phyloP scores from a whole-genome alignment of 352 stramenopile species.

The Globisporangium rhizosaccharum region DNA sequence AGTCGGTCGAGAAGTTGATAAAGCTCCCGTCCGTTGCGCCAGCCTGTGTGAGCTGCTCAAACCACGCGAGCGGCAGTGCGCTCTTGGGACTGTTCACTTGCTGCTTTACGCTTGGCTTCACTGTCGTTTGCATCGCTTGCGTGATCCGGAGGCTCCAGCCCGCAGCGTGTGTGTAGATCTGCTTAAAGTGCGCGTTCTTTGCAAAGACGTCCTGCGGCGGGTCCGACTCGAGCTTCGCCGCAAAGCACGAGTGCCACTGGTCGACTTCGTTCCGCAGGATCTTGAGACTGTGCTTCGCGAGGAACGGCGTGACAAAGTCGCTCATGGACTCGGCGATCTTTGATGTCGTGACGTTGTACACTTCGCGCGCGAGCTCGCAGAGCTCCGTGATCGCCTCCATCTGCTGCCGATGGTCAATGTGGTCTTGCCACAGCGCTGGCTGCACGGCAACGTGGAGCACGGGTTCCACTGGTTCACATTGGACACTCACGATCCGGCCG shows the following conservation, averaged over 20 bases:
- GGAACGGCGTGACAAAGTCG: conserved; percentile 59
- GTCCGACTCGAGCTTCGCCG: conserved; percentile 58
- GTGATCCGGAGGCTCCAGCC: conserved; percentile 76
- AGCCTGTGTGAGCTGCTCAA: conserved; percentile 60
- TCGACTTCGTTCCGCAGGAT: conserved; percentile 78
- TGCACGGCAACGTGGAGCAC: conserved; percentile 81
- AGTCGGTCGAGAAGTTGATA: conserved; percentile 17
- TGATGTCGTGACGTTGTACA: conserved; percentile 66
- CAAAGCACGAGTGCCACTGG: conserved; percentile 82
- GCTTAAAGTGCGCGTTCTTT: conserved; percentile 75
- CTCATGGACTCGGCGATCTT: conserved; percentile 77
- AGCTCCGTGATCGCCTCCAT: conserved; percentile 66
- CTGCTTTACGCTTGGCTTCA: conserved; percentile 63
- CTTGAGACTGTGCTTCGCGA: conserved; percentile 67
- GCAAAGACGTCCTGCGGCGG: conserved; percentile 73
- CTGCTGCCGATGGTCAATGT: conserved; percentile 64
- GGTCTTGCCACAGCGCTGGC: conserved; percentile 76
- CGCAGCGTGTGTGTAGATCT: conserved; percentile 76
- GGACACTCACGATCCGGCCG: conserved; percentile 69
- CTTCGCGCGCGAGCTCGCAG: conserved; percentile 63
- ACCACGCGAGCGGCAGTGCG: conserved; percentile 69
- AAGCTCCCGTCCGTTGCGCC: conserved; percentile 30
- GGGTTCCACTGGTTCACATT: conserved; percentile 73
- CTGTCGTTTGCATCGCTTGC: conserved; percentile 71
- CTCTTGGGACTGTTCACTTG: conserved; percentile 68